These are phyloP conservation scores for Eucalyptus erythrocorys DNA, from an alignment of 345 rosid genomes.

Conservation along the genomic window DNA sequence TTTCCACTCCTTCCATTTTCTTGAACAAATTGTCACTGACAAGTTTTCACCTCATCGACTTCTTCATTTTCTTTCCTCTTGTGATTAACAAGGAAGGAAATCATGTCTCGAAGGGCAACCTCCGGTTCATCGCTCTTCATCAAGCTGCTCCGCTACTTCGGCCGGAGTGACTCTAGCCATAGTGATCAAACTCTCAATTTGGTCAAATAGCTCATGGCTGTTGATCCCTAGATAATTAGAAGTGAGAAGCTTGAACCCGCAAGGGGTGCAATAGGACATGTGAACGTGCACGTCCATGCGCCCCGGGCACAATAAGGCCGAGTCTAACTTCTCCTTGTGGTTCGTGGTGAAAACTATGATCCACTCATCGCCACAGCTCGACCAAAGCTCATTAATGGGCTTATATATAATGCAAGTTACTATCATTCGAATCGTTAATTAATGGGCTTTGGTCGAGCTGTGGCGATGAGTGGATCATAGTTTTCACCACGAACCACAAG, in stretches of 20 bases:
- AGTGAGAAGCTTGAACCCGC: constrained; percentile 40
- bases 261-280: constrained; percentile 56
- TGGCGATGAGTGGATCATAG: too few species aligned
- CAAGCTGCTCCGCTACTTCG: constrained; percentile 33
- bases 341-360: constrained; percentile 75
- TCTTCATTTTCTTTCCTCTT: neutral
- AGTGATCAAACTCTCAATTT: constrained; percentile 15
- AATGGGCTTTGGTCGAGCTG: too few species aligned
- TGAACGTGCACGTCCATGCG: constrained; percentile 82
- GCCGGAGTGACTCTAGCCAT: constrained; percentile 26
- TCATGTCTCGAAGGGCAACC: constrained; percentile 5
- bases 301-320: constrained; percentile 61
- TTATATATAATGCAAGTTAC: too few species aligned
- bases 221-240: constrained; percentile 26
- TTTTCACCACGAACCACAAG: constrained; percentile 70
- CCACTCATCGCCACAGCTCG: constrained; percentile 66
- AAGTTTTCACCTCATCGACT: neutral
- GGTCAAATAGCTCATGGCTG: constrained; percentile 4
- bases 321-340: constrained; percentile 65
- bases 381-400: too few species aligned
- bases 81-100: constrained; percentile 17
- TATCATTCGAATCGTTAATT: too few species aligned
- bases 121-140: constrained; percentile 28
- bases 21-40: neutral
- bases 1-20: neutral